Conservation (phyloP, 352 stramenopile genomes). For the Thraustotheca clavata region DNA sequence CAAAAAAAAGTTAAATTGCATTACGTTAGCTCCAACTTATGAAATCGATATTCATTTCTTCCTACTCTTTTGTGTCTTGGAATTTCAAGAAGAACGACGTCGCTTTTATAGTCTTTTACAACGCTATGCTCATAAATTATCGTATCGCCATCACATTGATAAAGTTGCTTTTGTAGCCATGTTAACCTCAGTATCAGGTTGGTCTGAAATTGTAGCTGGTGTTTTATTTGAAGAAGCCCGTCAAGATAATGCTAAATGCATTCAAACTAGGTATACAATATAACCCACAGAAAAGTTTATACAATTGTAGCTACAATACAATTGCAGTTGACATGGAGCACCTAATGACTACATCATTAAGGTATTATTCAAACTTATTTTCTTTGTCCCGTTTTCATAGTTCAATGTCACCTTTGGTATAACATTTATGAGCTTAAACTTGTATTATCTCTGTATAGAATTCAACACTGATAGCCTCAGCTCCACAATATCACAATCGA, state of each 20-base stretch:
- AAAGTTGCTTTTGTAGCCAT: not conserved
- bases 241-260: not conserved
- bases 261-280: not conserved
- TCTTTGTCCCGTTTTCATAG: slow-evolving; percentile 7
- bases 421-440: no score
- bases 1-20: no score
- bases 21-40: no score
- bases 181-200: not conserved
- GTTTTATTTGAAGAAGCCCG: slow-evolving; percentile 15
- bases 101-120: slow-evolving; percentile 13
- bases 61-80: slow-evolving; percentile 6
- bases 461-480: not conserved
- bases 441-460: no score
- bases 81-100: slow-evolving; percentile 13
- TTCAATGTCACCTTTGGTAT: not conserved
- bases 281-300: no score
- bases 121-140: not conserved
- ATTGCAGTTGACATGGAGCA: slow-evolving; percentile 8
- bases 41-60: slow-evolving; percentile 13
- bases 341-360: slow-evolving; percentile 6
- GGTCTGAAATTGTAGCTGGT: not conserved
- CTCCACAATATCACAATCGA: not conserved
- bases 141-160: not conserved
- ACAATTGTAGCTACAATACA: slow-evolving; percentile 3
- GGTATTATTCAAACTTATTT: slow-evolving; percentile 18